phyloP scores from a whole-genome alignment of 2,329 filamentous ascomycete genomes.

The Salinomyces thailandicus region DNA sequence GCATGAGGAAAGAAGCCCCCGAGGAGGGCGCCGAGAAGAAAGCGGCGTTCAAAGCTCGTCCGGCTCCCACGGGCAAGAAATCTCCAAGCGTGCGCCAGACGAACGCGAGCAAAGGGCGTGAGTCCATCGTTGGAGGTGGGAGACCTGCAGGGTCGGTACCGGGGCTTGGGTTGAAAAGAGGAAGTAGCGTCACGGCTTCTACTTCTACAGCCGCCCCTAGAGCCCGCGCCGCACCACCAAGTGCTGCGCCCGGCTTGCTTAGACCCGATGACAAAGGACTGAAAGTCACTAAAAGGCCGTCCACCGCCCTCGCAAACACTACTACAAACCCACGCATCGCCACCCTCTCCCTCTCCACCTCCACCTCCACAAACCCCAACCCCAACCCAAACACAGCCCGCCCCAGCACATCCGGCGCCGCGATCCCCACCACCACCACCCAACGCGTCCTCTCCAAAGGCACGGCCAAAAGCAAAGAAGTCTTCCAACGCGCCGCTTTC shows the following conservation, averaged over 20 bases:
- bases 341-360: not conserved
- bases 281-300: constrained; percentile 10
- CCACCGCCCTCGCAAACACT: constrained; percentile 6
- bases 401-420: not conserved
- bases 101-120: constrained; percentile 33
- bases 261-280: constrained; percentile 3
- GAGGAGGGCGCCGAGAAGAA: constrained; percentile 17
- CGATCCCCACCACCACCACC: not conserved
- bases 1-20: constrained; percentile 4
- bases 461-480: constrained; percentile 33
- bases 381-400: not conserved
- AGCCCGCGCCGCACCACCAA: constrained; percentile 4
- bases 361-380: constrained; percentile 1
- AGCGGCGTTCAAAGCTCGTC: constrained; percentile 37
- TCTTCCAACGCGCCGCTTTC: constrained; percentile 35
- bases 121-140: constrained; percentile 9
- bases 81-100: constrained; percentile 34
- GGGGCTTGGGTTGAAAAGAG: not conserved
- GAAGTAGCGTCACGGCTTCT: not conserved
- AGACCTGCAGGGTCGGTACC: not conserved
- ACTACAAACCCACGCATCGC: too few relatives aligned
- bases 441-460: constrained; percentile 15
- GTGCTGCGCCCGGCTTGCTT: constrained; percentile 4
- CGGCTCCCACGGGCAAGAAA: constrained; percentile 26
- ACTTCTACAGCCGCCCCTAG: constrained; percentile 7